phyloP scores from a whole-genome alignment of 495 filamentous ascomycete genomes.

The Beverwykella pulmonaria region DNA sequence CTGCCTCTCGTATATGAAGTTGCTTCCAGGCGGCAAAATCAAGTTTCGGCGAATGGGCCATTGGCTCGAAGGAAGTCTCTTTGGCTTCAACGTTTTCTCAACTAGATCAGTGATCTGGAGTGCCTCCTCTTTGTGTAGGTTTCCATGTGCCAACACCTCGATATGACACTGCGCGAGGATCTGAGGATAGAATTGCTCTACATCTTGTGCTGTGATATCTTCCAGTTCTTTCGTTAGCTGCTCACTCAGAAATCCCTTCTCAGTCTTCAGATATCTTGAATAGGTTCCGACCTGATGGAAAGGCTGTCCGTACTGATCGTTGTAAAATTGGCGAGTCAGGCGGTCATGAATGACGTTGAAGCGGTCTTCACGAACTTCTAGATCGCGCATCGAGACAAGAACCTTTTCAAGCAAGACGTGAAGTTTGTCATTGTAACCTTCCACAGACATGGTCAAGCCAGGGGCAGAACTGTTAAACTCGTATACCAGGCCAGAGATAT shows the following conservation, averaged over 20 bases:
- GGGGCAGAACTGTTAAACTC: conserved; percentile 66
- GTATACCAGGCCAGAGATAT: conserved; percentile 89
- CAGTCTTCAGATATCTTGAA: conserved; percentile 74
- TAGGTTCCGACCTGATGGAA: conserved; percentile 90
- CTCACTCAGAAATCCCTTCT: conserved; percentile 78
- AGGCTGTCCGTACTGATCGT: conserved; percentile 83
- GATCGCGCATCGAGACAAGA: conserved; percentile 79
- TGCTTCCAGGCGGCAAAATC: conserved; percentile 74
- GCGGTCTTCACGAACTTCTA: conserved; percentile 78
- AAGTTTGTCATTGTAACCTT: conserved; percentile 96
- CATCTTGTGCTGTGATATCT: conserved; percentile 70
- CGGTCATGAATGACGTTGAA: conserved; percentile 93
- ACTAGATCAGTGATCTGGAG: conserved; percentile 81
- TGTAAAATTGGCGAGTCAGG: conserved; percentile 70
- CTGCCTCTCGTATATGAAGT: conserved; percentile 77
- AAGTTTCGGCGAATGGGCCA: conserved; percentile 79
- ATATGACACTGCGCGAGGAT: conserved; percentile 82
- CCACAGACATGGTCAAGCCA: conserved; percentile 78
- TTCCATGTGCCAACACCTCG: conserved; percentile 87
- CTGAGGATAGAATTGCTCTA: conserved; percentile 77
- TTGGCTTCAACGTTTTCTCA: conserved; percentile 76
- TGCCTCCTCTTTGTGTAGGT: conserved; percentile 94
- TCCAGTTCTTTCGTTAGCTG: conserved; percentile 78
- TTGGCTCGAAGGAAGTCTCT: conserved; percentile 72
- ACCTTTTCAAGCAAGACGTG: conserved; percentile 89